A percentile compares a stretch with the other conserved stretches of the same genome.
Evolutionary conservation across 768 basidiomycete species (phyloP).

Genomic region (Amyloporia xantha): DNA sequence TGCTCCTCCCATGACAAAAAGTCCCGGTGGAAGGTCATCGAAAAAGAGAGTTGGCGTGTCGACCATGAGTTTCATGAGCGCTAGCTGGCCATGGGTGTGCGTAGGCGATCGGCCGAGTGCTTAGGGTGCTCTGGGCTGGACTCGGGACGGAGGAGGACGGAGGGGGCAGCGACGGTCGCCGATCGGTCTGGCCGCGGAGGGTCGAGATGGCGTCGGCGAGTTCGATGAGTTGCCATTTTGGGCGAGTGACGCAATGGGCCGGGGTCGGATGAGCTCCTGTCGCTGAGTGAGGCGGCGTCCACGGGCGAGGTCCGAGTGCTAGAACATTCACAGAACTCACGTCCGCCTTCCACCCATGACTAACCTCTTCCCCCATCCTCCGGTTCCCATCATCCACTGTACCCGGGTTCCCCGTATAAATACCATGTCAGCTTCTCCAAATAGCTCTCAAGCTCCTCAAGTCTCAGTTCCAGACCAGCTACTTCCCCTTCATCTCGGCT

Average conservation of each 20-base stretch:
- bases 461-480: constrained; percentile 1
- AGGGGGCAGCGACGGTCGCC: not conserved
- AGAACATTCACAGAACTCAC: constrained; percentile 1
- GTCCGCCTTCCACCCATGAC: not conserved
- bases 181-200: not conserved
- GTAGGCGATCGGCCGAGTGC: not conserved
- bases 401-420: not conserved
- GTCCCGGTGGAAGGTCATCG: not conserved
- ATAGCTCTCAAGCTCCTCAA: not conserved
- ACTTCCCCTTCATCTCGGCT: not conserved
- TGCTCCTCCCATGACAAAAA: not conserved
- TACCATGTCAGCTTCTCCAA: not conserved
- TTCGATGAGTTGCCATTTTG: not conserved
- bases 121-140: not conserved
- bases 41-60: too few species aligned
- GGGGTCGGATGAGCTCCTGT: not conserved
- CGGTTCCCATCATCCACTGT: not conserved
- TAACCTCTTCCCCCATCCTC: not conserved
- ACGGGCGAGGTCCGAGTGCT: not conserved
- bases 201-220: not conserved
- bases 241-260: constrained; percentile 2
- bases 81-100: too few species aligned
- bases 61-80: too few species aligned
- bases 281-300: not conserved
- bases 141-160: not conserved